A percentile compares a stretch with the other conserved stretches of the same genome.
These are phyloP conservation scores for Reticulascus tulasneorum DNA, from an alignment of 2,329 filamentous ascomycete genomes.

Conservation along the genomic window DNA sequence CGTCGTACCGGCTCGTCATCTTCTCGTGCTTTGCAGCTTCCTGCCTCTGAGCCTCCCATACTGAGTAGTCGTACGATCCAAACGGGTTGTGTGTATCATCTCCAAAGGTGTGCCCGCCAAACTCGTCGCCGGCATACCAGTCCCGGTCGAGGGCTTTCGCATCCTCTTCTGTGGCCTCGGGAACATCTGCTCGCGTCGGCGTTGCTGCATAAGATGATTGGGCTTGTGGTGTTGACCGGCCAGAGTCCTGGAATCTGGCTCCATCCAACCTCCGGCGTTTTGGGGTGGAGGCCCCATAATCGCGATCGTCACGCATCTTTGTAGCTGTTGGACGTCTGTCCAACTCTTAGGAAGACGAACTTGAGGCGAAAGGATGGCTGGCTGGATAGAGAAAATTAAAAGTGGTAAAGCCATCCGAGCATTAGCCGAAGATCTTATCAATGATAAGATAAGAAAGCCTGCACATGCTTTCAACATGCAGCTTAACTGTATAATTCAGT, in stretches of 20 bases:
- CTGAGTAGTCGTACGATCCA: constrained; percentile 68
- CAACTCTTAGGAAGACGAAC: constrained; percentile 4
- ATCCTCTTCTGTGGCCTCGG: constrained; percentile 65
- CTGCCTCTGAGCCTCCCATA: constrained; percentile 67
- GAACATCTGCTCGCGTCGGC: constrained; percentile 46
- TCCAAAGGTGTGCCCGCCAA: constrained; percentile 75
- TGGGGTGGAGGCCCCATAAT: constrained; percentile 40
- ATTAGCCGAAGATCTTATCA: constrained; percentile 6
- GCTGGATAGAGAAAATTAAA: background rate
- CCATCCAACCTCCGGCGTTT: constrained; percentile 64
- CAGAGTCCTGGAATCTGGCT: constrained; percentile 22
- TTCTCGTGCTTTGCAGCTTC: constrained; percentile 75
- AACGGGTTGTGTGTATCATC: constrained; percentile 94
- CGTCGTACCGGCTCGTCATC: constrained; percentile 66
- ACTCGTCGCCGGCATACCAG: constrained; percentile 88
- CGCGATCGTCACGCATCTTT: constrained; percentile 25
- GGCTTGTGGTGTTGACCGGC: constrained; percentile 37
- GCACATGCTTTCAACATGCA: too few species aligned
- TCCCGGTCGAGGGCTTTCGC: constrained; percentile 77
- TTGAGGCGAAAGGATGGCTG: background rate
- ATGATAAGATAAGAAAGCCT: constrained; percentile 9
- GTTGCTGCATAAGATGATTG: constrained; percentile 30
- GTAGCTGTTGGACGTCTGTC: background rate
- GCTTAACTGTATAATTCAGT: too few species aligned
- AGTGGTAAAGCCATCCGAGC: too few species aligned